phyloP scores from a whole-genome alignment of 805 yeast genomes.

The Wickerhamomyces canadensis region DNA sequence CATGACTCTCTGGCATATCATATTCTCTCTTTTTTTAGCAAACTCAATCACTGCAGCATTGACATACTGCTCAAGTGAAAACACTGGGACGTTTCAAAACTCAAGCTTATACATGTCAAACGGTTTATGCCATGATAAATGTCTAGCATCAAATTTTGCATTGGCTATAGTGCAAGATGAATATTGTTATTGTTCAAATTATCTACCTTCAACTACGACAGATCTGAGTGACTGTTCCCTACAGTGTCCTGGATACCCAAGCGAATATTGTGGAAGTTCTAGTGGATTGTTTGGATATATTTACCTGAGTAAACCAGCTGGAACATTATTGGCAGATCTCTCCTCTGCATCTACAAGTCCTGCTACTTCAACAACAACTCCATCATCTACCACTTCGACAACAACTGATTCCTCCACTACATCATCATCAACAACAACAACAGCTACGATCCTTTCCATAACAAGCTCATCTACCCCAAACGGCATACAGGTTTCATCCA shows the following conservation, averaged over 20 bases:
- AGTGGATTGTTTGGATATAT: slow-evolving; percentile 38
- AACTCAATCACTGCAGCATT: slow-evolving; percentile 7
- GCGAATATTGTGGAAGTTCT: slow-evolving; percentile 34
- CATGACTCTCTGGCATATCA: no score
- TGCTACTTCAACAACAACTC: slow-evolving; percentile 6
- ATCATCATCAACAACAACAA: slow-evolving; percentile 1
- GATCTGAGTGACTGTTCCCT: slow-evolving; percentile 25
- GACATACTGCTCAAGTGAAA: slow-evolving; percentile 15
- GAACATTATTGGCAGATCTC: slow-evolving; percentile 2
- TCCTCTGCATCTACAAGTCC: slow-evolving; percentile 16
- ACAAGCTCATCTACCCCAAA: no score
- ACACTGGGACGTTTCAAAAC: slow-evolving; percentile 9
- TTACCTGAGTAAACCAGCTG: slow-evolving; percentile 13
- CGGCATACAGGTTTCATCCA: no score
- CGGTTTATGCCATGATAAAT: slow-evolving; percentile 36
- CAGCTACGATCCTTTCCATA: no score
- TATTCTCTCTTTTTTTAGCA: no score
- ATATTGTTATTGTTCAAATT: slow-evolving; percentile 40
- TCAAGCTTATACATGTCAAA: slow-evolving; percentile 29
- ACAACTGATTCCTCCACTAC: slow-evolving; percentile 7
- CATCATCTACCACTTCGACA: slow-evolving; percentile 5
- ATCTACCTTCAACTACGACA: slow-evolving; percentile 29
- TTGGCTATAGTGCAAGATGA: slow-evolving; percentile 35
- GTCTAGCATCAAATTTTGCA: slow-evolving; percentile 24
- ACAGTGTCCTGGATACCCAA: slow-evolving; percentile 36